Conservation (phyloP, 306 rosid genomes). For the Pyrus betulifolia region DNA sequence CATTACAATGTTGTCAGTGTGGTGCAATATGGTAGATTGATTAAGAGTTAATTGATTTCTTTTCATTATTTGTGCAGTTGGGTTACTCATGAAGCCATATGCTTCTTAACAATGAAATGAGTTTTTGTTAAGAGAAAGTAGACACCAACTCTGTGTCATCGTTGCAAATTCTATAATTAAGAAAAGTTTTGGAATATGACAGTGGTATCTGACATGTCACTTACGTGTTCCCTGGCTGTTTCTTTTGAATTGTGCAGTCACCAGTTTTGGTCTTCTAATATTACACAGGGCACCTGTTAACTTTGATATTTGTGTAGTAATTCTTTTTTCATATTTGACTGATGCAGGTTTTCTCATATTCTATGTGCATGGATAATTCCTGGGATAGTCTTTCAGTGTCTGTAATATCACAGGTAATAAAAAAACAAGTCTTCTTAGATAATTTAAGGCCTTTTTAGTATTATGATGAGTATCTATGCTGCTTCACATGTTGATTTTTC, state of each 20-base stretch:
- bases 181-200: neutral
- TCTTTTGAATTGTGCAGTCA: neutral
- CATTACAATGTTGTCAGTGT: neutral
- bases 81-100: neutral
- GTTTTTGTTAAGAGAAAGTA: neutral
- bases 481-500: neutral
- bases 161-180: neutral
- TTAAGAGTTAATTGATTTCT: neutral
- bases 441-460: neutral
- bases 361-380: constrained; percentile 62
- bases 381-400: constrained; percentile 75
- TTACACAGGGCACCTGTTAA: neutral
- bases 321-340: constrained; percentile 15
- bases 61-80: neutral
- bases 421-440: neutral
- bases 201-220: neutral
- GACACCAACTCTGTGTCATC: neutral
- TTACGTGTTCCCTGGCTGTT: neutral
- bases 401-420: constrained; percentile 69
- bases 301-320: neutral
- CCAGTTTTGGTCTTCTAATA: neutral
- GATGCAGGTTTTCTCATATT: constrained; percentile 77
- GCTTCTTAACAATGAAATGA: neutral
- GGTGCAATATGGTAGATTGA: neutral
- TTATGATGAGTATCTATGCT: neutral